A percentile compares a stretch with the other conserved stretches of the same genome.
phyloP scores from a whole-genome alignment of 2,329 filamentous ascomycete genomes.

The Dryadomyces quercivorus region DNA sequence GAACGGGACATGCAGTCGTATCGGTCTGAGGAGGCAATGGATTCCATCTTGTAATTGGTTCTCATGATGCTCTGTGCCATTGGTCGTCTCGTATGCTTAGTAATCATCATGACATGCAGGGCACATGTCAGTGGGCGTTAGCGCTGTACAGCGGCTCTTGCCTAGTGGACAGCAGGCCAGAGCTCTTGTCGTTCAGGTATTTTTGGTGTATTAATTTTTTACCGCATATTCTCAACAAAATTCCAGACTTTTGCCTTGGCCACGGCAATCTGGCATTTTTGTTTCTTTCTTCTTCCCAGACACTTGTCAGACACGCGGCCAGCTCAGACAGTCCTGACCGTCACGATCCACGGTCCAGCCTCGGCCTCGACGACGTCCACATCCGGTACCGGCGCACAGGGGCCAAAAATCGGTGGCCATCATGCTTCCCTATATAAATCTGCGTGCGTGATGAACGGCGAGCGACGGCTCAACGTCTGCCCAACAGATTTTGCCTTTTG shows the following conservation, averaged over 20 bases:
- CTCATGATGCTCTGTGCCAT: too few relatives aligned
- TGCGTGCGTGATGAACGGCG: conserved; percentile 11
- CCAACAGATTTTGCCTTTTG: not conserved
- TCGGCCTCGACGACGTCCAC: too few relatives aligned
- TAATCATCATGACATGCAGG: not conserved
- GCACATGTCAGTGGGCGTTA: conserved; percentile 1
- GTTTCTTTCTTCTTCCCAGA: too few relatives aligned
- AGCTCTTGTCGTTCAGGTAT: not conserved
- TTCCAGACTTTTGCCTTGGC: too few relatives aligned
- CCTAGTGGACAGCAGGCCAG: not conserved
- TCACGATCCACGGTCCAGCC: too few relatives aligned
- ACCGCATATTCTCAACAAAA: too few relatives aligned
- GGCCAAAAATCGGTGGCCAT: conserved; percentile 8
- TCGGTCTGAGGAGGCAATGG: not conserved
- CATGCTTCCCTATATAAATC: conserved; percentile 19
- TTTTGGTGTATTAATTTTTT: not conserved
- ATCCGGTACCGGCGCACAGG: not conserved
- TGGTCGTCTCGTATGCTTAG: too few relatives aligned
- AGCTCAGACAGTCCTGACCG: too few relatives aligned
- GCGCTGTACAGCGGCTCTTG: not conserved
- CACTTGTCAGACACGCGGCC: too few relatives aligned
- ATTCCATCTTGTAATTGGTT: not conserved
- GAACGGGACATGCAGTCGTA: conserved; percentile 1
- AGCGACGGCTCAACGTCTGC: not conserved
- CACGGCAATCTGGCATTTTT: too few relatives aligned